Percentiles rank a stretch among this genome's conserved stretches.
These are phyloP conservation scores for Fomitiporia mediterranea DNA, from an alignment of 1,284 basidiomycete species.

Conservation along the genomic window DNA sequence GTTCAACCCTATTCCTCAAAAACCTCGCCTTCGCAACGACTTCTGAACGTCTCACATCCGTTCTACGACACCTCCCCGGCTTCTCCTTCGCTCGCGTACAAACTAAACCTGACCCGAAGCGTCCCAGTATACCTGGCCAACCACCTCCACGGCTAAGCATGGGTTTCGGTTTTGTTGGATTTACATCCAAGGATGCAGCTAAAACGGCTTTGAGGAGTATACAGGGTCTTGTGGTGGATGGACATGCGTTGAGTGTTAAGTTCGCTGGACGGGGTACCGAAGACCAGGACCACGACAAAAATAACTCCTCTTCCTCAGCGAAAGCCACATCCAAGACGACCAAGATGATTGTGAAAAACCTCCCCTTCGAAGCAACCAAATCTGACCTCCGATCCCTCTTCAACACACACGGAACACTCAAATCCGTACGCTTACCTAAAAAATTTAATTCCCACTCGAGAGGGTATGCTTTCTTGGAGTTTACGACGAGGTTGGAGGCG, in stretches of 20 bases:
- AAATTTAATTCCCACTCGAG: constrained; percentile 83
- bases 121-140: constrained; percentile 49
- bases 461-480: constrained; percentile 96
- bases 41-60: constrained; percentile 60
- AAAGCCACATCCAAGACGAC: constrained; percentile 54
- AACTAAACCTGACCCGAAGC: constrained; percentile 85
- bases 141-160: constrained; percentile 61
- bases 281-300: constrained; percentile 38
- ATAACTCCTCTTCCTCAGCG: constrained; percentile 6
- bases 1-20: constrained; percentile 91
- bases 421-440: constrained; percentile 84
- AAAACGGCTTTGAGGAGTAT: constrained; percentile 74
- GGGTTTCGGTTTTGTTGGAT: constrained; percentile 97
- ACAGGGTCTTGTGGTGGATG: constrained; percentile 83
- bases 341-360: constrained; percentile 95
- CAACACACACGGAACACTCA: constrained; percentile 85
- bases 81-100: constrained; percentile 90
- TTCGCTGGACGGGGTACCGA: constrained; percentile 86
- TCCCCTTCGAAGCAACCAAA: constrained; percentile 94
- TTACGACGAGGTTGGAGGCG: constrained; percentile 81
- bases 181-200: constrained; percentile 73
- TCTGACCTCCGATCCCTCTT: constrained; percentile 90
- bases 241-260: constrained; percentile 79
- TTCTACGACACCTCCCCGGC: constrained; percentile 76
- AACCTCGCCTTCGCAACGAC: constrained; percentile 93